Evolutionary conservation across 108 stramenopile genomes (phyloP).

Genomic region (Pseudonitzschia multistriata): DNA sequence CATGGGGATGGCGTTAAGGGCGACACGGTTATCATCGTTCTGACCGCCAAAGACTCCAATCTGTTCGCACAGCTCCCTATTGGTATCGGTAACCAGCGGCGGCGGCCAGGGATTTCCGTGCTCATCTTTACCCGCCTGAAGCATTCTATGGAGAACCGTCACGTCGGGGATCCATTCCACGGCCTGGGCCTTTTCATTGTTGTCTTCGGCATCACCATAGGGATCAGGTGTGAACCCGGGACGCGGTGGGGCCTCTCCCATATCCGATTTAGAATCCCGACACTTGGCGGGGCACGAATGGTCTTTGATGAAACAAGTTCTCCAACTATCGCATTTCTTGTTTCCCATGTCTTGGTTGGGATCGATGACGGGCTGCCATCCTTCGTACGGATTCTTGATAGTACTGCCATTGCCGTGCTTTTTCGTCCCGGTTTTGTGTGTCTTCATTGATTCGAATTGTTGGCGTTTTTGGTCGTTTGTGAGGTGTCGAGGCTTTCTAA

Average conservation of each 20-base stretch:
- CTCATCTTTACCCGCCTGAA: slow-evolving; percentile 47
- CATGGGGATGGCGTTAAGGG: slow-evolving; percentile 34
- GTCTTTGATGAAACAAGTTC: slow-evolving; percentile 51
- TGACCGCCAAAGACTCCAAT: slow-evolving; percentile 29
- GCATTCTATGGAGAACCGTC: slow-evolving; percentile 64
- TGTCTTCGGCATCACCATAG: neutral
- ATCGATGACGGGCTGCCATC: slow-evolving; percentile 58
- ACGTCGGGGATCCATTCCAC: slow-evolving; percentile 73
- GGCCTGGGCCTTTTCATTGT: neutral
- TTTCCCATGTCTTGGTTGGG: slow-evolving; percentile 27
- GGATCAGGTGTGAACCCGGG: neutral
- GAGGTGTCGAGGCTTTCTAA: neutral
- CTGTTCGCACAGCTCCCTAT: slow-evolving; percentile 55
- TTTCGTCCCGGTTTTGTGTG: no score
- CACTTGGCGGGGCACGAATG: slow-evolving; percentile 44
- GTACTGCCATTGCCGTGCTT: neutral
- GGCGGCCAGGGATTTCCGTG: slow-evolving; percentile 74
- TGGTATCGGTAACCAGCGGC: slow-evolving; percentile 19
- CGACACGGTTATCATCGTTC: slow-evolving; percentile 18
- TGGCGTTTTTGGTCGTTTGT: neutral
- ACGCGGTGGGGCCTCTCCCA: slow-evolving; percentile 19
- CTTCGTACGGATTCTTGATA: slow-evolving; percentile 51
- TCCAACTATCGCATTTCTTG: slow-evolving; percentile 40
- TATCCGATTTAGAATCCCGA: slow-evolving; percentile 45
- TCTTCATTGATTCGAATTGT: no score